phyloP scores from a whole-genome alignment of 345 rosid species.

The Rhodamnia argentea region DNA sequence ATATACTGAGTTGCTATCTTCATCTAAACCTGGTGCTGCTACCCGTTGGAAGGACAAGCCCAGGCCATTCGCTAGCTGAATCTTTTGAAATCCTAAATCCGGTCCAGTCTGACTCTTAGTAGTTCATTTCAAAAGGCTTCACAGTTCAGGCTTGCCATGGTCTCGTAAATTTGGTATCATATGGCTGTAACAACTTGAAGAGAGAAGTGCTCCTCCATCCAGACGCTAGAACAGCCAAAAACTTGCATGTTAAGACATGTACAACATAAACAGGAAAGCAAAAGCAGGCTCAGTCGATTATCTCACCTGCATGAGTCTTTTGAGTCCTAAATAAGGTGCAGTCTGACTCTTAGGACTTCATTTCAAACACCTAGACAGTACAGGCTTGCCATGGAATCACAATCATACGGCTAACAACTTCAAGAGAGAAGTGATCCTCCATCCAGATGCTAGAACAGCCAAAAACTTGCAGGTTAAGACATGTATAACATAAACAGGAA shows the following conservation, averaged over 20 bases:
- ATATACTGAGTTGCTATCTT: background rate
- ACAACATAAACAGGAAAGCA: background rate
- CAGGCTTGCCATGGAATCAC: too few relatives aligned
- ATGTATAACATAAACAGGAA: background rate
- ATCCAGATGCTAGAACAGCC: background rate
- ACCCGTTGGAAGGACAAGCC: background rate
- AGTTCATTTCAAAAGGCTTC: background rate
- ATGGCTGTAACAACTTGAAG: background rate
- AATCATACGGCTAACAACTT: background rate
- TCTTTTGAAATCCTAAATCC: background rate
- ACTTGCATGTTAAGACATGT: background rate
- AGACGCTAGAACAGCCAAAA: background rate
- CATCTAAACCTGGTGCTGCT: background rate
- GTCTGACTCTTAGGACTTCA: too few relatives aligned
- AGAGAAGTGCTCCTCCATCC: background rate
- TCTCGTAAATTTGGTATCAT: background rate
- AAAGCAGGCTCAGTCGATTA: background rate
- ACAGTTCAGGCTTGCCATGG: background rate
- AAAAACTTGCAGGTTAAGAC: background rate
- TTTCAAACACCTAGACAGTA: too few relatives aligned
- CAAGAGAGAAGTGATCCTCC: background rate
- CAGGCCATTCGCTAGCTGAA: background rate
- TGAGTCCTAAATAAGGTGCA: too few relatives aligned
- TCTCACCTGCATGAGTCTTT: background rate
- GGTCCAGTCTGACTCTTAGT: background rate